Conservation (phyloP, 805 yeast species). For the Kodamaea restingae region DNA sequence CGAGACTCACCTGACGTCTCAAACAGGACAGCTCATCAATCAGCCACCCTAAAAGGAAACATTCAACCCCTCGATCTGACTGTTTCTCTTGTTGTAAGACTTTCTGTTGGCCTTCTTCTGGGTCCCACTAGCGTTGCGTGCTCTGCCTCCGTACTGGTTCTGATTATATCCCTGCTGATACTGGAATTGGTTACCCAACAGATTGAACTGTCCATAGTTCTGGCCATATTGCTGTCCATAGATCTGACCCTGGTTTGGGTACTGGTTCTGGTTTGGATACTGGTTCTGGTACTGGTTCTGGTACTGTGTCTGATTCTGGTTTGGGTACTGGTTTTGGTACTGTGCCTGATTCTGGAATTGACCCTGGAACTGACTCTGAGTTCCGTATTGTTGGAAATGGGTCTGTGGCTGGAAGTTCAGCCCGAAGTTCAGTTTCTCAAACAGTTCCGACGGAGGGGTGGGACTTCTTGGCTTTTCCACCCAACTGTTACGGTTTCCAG, state of each 20-base stretch:
- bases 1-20: too few species aligned
- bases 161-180: conserved; percentile 1
- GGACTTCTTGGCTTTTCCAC: conserved; percentile 20
- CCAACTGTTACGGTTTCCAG: conserved; percentile 9
- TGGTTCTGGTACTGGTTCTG: conserved; percentile 8
- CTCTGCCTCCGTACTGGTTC: conserved; percentile 6
- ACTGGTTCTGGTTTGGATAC: conserved; percentile 6
- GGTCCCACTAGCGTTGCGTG: conserved; percentile 11
- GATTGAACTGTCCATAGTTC: conserved; percentile 10
- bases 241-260: conserved; percentile 5
- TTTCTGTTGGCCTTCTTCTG: conserved; percentile 26
- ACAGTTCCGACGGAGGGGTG: conserved; percentile 21
- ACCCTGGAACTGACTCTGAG: conserved; percentile 3
- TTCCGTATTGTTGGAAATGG: conserved; percentile 7
- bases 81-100: conserved; percentile 13
- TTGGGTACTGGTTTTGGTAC: conserved; percentile 8
- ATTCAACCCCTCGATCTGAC: conserved; percentile 2
- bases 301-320: conserved; percentile 4
- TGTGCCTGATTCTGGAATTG: neutral
- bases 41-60: neutral
- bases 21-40: too few species aligned
- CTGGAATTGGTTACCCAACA: conserved; percentile 5
- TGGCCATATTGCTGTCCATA: neutral
- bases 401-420: conserved; percentile 7
- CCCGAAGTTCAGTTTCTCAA: conserved; percentile 4